Evolutionary conservation across 164 flowering plant species (phyloP).

Genomic region (Magnolia officinalis): DNA sequence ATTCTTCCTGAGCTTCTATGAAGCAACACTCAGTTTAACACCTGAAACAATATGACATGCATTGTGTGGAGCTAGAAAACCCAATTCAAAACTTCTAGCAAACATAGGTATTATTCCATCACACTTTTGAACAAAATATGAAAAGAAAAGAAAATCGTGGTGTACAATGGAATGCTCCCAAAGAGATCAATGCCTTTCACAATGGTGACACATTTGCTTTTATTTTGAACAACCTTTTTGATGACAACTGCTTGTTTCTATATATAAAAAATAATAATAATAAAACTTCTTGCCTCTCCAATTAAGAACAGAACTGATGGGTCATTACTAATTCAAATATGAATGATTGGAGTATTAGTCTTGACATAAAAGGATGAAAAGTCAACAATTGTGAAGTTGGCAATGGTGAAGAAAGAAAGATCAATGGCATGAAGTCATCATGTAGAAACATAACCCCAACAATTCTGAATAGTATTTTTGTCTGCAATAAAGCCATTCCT

Average conservation of each 20-base stretch:
- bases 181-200: slow-evolving; percentile 85
- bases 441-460: neutral
- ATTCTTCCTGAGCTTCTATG: slow-evolving; percentile 97
- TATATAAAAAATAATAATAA: too few relatives aligned
- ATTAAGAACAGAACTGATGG: neutral
- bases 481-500: neutral
- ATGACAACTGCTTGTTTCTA: slow-evolving; percentile 67
- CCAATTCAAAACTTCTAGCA: neutral
- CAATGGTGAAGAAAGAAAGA: neutral
- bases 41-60: slow-evolving; percentile 40
- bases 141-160: neutral
- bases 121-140: neutral
- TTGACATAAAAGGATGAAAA: neutral
- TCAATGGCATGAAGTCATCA: neutral
- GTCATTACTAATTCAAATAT: too few relatives aligned
- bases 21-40: slow-evolving; percentile 91
- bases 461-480: neutral
- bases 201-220: slow-evolving; percentile 76
- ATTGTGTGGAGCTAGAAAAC: neutral
- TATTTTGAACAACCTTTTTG: slow-evolving; percentile 80
- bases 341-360: too few relatives aligned
- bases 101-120: neutral
- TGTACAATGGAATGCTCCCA: slow-evolving; percentile 37
- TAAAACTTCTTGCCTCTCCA: too few relatives aligned
- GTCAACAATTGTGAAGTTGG: neutral